Evolutionary conservation across 495 filamentous ascomycete species (phyloP).

Genomic region (Oleoguttula mirabilis): DNA sequence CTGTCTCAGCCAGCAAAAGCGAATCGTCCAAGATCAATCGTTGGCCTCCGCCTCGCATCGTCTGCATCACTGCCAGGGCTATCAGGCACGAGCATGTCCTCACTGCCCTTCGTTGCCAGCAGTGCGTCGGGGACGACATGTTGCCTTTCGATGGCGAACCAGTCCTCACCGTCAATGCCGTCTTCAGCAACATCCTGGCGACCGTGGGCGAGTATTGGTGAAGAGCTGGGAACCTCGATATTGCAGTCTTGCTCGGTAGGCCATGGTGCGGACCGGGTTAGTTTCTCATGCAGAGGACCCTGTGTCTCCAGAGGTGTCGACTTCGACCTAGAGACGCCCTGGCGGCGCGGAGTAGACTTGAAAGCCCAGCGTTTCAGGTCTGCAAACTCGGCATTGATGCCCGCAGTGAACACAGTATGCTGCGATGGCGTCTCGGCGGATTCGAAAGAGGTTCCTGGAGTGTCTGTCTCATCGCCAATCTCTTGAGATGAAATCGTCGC

Average conservation of each 20-base stretch:
- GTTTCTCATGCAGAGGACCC: too few species aligned
- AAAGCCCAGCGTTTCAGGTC: slow-evolving; percentile 8
- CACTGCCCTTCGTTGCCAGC: slow-evolving; percentile 43
- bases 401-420: slow-evolving; percentile 9
- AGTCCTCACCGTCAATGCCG: slow-evolving; percentile 7
- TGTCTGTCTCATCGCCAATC: neutral
- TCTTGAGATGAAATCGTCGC: neutral
- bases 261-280: too few species aligned
- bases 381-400: slow-evolving; percentile 10
- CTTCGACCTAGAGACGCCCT: neutral
- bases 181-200: too few species aligned
- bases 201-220: too few species aligned
- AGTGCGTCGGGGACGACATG: slow-evolving; percentile 2
- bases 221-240: too few species aligned
- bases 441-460: slow-evolving; percentile 10
- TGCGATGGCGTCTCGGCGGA: neutral
- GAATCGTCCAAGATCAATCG: slow-evolving; percentile 27
- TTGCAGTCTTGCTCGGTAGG: too few species aligned
- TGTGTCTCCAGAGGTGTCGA: too few species aligned
- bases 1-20: slow-evolving; percentile 21
- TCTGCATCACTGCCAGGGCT: slow-evolving; percentile 50
- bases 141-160: slow-evolving; percentile 4
- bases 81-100: slow-evolving; percentile 61
- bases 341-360: neutral
- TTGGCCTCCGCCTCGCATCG: slow-evolving; percentile 10